phyloP scores from a whole-genome alignment of 371 early-diverging fungal genomes.

The Blakeslea trispora region DNA sequence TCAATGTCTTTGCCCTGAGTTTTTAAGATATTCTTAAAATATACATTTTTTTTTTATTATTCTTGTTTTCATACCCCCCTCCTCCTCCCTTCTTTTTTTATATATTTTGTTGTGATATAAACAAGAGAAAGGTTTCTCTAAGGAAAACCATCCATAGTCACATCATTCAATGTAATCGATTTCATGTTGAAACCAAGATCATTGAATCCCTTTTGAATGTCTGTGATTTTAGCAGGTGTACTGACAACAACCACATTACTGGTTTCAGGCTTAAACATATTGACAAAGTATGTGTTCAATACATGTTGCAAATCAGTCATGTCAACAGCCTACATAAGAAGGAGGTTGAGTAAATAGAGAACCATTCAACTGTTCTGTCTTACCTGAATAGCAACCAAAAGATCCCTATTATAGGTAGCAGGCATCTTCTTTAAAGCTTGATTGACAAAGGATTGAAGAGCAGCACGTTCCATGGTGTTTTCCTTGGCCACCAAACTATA shows the following conservation, averaged over 20 bases:
- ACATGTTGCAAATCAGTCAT: slow-evolving; percentile 44
- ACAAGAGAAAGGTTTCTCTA: neutral
- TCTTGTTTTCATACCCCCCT: too few relatives aligned
- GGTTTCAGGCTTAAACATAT: slow-evolving; percentile 54
- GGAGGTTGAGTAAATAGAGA: neutral
- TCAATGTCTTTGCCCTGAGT: slow-evolving; percentile 62
- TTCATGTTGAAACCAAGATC: slow-evolving; percentile 40
- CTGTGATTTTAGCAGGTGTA: slow-evolving; percentile 54
- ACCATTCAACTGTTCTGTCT: neutral
- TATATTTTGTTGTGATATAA: slow-evolving; percentile 8
- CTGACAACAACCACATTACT: slow-evolving; percentile 61
- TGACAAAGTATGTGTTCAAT: slow-evolving; percentile 50
- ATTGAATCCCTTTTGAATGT: slow-evolving; percentile 46
- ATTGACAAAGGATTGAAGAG: slow-evolving; percentile 60
- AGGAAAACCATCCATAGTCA: slow-evolving; percentile 20
- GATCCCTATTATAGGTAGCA: slow-evolving; percentile 53
- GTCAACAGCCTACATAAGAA: slow-evolving; percentile 50
- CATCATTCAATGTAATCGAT: slow-evolving; percentile 38
- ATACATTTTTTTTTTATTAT: too few relatives aligned
- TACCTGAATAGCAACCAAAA: slow-evolving; percentile 50
- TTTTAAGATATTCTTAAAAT: slow-evolving; percentile 13
- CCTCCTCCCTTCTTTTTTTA: too few relatives aligned
- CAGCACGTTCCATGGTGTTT: slow-evolving; percentile 60
- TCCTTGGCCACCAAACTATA: slow-evolving; percentile 61
- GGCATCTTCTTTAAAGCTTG: slow-evolving; percentile 62